A percentile compares a stretch with the other conserved stretches of the same genome.
These are phyloP conservation scores for Xylaria sp. DNA, from an alignment of 2,329 filamentous ascomycete genomes.

Conservation along the genomic window DNA sequence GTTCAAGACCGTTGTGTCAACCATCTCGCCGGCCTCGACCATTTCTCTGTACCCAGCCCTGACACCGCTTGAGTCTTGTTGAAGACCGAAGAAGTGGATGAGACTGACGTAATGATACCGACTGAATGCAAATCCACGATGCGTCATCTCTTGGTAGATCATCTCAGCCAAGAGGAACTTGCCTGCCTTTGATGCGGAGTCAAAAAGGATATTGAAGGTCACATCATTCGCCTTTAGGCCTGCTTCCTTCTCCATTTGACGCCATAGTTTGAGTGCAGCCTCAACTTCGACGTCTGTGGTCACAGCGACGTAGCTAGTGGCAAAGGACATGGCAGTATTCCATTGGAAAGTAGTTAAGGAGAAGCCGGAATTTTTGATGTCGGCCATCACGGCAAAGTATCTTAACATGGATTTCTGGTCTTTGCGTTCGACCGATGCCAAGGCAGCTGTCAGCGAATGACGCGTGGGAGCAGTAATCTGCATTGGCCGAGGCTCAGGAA, in stretches of 20 bases:
- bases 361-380: constrained; percentile 80
- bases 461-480: constrained; percentile 64
- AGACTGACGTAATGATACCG: constrained; percentile 84
- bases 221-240: constrained; percentile 74
- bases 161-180: constrained; percentile 87
- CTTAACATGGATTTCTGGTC: constrained; percentile 75
- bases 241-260: constrained; percentile 84
- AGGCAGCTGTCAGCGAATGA: constrained; percentile 72
- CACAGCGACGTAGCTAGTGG: constrained; percentile 74
- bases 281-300: constrained; percentile 70
- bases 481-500: constrained; percentile 65
- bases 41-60: constrained; percentile 83
- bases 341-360: constrained; percentile 76
- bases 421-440: constrained; percentile 71
- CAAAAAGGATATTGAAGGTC: constrained; percentile 95
- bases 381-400: constrained; percentile 85
- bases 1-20: constrained; percentile 89
- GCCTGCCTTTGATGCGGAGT: constrained; percentile 85
- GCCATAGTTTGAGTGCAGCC: constrained; percentile 81
- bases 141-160: constrained; percentile 83
- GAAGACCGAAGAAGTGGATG: constrained; percentile 85
- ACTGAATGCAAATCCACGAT: constrained; percentile 74
- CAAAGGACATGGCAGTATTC: constrained; percentile 85
- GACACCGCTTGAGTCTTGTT: constrained; percentile 77
- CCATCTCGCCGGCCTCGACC: constrained; percentile 85